These are phyloP conservation scores for Benincasa hispida DNA, from an alignment of 306 rosid species.

Conservation along the genomic window DNA sequence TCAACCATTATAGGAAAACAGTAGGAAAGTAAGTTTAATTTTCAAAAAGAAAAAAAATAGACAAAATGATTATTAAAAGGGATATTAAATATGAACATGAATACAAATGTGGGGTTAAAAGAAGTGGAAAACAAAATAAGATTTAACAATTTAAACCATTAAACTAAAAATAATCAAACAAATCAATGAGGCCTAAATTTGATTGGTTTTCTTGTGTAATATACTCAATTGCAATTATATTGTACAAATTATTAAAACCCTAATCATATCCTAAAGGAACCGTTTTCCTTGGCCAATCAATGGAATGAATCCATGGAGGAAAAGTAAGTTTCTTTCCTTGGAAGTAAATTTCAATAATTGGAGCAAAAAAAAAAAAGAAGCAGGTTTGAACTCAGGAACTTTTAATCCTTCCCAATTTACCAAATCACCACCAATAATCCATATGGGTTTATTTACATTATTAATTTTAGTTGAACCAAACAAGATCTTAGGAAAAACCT, in stretches of 20 bases:
- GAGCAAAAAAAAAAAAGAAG: background rate
- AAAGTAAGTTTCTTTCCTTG: conserved; percentile 3
- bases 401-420: background rate
- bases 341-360: background rate
- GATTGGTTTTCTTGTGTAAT: no score
- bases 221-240: background rate
- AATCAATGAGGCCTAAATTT: no score
- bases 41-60: no score
- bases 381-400: background rate
- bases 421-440: background rate
- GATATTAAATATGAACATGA: no score
- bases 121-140: no score
- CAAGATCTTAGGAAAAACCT: background rate
- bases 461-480: background rate
- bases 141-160: no score
- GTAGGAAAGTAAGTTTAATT: no score
- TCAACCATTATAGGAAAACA: no score
- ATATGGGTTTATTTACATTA: background rate
- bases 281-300: background rate
- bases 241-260: background rate
- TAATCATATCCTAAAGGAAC: background rate
- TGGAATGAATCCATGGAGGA: background rate
- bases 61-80: no score
- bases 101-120: no score
- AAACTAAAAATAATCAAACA: no score